phyloP scores from a whole-genome alignment of 805 yeast species.

The Sungouiella blattae region DNA sequence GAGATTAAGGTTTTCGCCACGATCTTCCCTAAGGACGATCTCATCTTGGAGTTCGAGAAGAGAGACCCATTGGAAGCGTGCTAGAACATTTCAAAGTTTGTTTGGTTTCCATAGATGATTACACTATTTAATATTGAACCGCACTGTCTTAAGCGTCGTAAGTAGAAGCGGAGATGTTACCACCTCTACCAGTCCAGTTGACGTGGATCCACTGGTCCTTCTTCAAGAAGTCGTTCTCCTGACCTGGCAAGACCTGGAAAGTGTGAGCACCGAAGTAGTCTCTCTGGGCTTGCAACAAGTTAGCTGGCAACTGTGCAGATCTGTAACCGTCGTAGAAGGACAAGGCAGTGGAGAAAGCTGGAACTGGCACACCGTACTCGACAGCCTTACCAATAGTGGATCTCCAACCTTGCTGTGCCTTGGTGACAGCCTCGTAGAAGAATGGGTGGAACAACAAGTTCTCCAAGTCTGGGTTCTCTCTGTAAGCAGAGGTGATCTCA shows the following conservation, averaged over 20 bases:
- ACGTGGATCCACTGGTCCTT: constrained; percentile 82
- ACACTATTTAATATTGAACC: neutral
- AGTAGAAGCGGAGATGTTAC: constrained; percentile 93
- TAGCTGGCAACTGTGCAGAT: constrained; percentile 93
- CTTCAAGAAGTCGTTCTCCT: constrained; percentile 72
- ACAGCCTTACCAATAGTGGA: constrained; percentile 73
- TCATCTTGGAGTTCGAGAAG: constrained; percentile 67
- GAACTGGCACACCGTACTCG: constrained; percentile 90
- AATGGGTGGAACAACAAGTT: constrained; percentile 93
- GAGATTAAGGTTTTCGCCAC: constrained; percentile 96
- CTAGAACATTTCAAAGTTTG: neutral
- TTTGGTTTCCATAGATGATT: too few relatives aligned
- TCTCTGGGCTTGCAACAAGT: constrained; percentile 98
- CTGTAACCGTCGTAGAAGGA: constrained; percentile 99
- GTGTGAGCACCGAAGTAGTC: constrained; percentile 99
- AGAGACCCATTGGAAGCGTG: constrained; percentile 45
- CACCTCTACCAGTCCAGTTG: constrained; percentile 99
- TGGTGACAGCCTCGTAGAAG: constrained; percentile 85
- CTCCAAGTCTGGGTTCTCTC: constrained; percentile 88
- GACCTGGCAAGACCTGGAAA: constrained; percentile 89
- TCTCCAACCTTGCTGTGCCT: constrained; percentile 98
- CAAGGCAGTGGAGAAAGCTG: constrained; percentile 96
- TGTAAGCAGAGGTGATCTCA: constrained; percentile 95
- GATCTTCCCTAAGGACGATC: constrained; percentile 95
- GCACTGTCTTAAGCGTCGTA: constrained; percentile 68